These are phyloP conservation scores for Brasilioporus rufonigricans DNA, from an alignment of 768 basidiomycete genomes.

Conservation along the genomic window DNA sequence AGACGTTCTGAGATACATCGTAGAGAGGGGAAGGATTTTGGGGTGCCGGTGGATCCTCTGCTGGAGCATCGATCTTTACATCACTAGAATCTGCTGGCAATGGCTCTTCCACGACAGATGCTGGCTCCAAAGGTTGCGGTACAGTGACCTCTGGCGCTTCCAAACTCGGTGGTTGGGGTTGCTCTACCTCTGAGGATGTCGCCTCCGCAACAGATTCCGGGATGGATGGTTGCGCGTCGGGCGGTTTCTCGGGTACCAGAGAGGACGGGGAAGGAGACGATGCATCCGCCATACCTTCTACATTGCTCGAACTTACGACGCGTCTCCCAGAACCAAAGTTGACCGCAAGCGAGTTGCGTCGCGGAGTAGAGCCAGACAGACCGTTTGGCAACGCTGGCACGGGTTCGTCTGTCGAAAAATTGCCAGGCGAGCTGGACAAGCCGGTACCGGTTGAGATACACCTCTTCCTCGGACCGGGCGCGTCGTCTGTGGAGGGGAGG, in stretches of 20 bases:
- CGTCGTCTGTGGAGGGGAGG: constrained; percentile 8
- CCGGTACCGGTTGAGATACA: constrained; percentile 28
- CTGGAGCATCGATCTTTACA: background rate
- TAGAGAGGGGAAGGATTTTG: background rate
- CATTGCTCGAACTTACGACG: constrained; percentile 15
- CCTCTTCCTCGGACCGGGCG: constrained; percentile 25
- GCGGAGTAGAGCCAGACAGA: background rate
- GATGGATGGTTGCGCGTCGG: background rate
- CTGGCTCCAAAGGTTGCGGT: background rate
- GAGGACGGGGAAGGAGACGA: constrained; percentile 10
- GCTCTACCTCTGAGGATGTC: constrained; percentile 1
- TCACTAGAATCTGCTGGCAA: background rate
- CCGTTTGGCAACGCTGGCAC: constrained; percentile 26
- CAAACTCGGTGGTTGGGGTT: background rate
- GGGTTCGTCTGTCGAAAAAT: constrained; percentile 20
- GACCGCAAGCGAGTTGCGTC: constrained; percentile 32
- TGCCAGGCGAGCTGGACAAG: constrained; percentile 15
- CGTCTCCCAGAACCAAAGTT: constrained; percentile 23
- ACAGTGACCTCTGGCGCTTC: background rate
- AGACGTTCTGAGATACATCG: constrained; percentile 2
- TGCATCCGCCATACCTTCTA: background rate
- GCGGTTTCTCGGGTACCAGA: constrained; percentile 9
- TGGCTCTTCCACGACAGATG: background rate
- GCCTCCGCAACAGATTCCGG: constrained; percentile 1
- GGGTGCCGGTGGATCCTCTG: constrained; percentile 1